These are phyloP conservation scores for Ceratobasidium sp. DNA, from an alignment of 1,284 basidiomycete genomes.

Conservation along the genomic window DNA sequence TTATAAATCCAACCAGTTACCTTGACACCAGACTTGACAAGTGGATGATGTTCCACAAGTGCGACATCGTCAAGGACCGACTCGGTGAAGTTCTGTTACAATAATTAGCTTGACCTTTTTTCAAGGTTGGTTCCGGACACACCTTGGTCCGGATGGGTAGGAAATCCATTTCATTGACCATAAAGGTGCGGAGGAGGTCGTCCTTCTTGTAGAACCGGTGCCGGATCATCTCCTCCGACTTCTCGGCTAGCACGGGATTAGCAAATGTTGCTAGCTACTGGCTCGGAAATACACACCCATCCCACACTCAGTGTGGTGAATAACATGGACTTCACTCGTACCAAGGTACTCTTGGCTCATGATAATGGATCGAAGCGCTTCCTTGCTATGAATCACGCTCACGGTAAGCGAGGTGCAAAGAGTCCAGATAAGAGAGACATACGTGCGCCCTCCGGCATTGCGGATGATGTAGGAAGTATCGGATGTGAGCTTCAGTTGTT, in stretches of 20 bases:
- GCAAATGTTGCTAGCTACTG: neutral
- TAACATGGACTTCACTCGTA: constrained; percentile 67
- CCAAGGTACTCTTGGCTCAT: constrained; percentile 71
- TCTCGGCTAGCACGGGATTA: neutral
- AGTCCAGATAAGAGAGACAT: constrained; percentile 42
- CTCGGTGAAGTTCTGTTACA: neutral
- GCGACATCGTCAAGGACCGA: neutral
- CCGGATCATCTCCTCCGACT: neutral
- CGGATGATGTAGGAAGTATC: constrained; percentile 59
- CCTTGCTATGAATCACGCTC: constrained; percentile 53
- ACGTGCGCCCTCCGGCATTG: constrained; percentile 70
- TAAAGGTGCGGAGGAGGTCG: neutral
- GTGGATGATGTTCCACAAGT: neutral
- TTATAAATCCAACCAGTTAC: neutral
- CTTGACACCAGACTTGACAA: neutral
- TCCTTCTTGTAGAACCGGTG: neutral
- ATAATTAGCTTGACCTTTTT: neutral
- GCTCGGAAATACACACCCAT: constrained; percentile 56
- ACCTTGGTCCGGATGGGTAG: neutral
- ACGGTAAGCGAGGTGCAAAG: neutral
- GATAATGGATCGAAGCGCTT: constrained; percentile 68
- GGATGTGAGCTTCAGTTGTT: constrained; percentile 62
- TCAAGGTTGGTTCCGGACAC: neutral
- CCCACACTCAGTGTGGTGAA: constrained; percentile 72
- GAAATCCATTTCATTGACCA: neutral